Conservation (phyloP, 2,329 filamentous ascomycete genomes). For the Ascochyta koolunga region DNA sequence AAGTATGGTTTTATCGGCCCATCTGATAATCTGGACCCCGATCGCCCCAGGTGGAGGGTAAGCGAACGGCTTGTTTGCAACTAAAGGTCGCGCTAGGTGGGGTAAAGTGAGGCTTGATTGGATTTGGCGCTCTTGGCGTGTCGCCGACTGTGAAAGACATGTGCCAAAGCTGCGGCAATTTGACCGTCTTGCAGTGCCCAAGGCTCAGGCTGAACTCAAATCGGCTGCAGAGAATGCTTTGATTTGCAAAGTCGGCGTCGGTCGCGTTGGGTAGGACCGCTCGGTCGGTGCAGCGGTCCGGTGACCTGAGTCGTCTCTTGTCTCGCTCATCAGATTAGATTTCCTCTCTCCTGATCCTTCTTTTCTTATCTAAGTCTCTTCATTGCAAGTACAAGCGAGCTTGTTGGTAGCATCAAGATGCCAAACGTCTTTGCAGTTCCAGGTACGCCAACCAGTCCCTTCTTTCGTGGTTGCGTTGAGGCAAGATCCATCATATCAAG, state of each 20-base stretch:
- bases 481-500: background rate
- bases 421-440: constrained; percentile 76
- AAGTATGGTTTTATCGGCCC: constrained; percentile 28
- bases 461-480: background rate
- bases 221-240: constrained; percentile 1
- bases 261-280: constrained; percentile 1
- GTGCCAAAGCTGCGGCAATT: constrained; percentile 6
- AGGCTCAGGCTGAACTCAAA: constrained; percentile 1
- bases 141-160: constrained; percentile 10
- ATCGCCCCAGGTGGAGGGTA: constrained; percentile 20
- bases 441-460: constrained; percentile 44
- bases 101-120: constrained; percentile 24
- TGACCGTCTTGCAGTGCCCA: constrained; percentile 1
- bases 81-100: constrained; percentile 22
- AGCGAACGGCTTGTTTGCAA: constrained; percentile 19
- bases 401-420: constrained; percentile 49
- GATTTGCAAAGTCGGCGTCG: background rate
- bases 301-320: background rate
- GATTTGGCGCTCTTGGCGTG: constrained; percentile 32
- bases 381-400: background rate
- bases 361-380: constrained; percentile 5
- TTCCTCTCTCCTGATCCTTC: background rate
- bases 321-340: constrained; percentile 35
- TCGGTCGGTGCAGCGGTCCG: constrained; percentile 2
- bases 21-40: constrained; percentile 40